Base-by-base conservation (phyloP, 257 asterid species). In the Forsythia suspensa region DNA sequence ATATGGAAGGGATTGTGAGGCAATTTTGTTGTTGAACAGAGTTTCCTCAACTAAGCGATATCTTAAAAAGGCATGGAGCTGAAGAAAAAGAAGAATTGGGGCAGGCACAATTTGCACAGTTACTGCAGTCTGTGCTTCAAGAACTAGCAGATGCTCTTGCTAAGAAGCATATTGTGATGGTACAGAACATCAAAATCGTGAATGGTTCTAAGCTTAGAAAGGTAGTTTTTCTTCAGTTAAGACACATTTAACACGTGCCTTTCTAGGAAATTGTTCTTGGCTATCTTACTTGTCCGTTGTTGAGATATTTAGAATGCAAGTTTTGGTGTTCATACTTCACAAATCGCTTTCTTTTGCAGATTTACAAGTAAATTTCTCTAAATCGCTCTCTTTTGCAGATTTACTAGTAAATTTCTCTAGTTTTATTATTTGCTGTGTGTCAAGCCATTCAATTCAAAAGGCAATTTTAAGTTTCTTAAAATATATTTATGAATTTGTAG, bases 71-170 rank as follows among this genome's bases (percentile, higher is more conserved):
- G 75, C 89, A 87, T 43, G 89, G 81, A 73, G 89, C 91, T 79
- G 87, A 83, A 66, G 91, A 84, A 63, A 88, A 80, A 77, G 89
- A 86, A 40, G 91, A 86, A 74, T 34, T 89, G 81, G 93, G 93
- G 69, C 93, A 89, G 77, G 90, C 93, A 73, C 91, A 89, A 80
- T 89, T 89, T 59, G 93, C 93, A 3, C 80, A 89, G 78, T 63
- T 86, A 24, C 82, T 89, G 69, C 93, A 87, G 80, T 80, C 82
- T 46, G 91, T 89, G 84, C 89, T 89, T 12, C 93, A 87, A 81
- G 93, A 89, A 39, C 77, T 89, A 65, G 90, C 90, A 21, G 91
- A 87, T 81, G 78, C 75, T 78, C 93, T 89, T 81, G 84, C 87
- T 65, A 84, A 65, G 78, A 83, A 79, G 2, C 88, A 80, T 67